Percentiles rank a stretch among this genome's conserved stretches.
These are phyloP conservation scores for Diospyros kaki DNA, from an alignment of 148 eudicot species.

Conservation along the genomic window DNA sequence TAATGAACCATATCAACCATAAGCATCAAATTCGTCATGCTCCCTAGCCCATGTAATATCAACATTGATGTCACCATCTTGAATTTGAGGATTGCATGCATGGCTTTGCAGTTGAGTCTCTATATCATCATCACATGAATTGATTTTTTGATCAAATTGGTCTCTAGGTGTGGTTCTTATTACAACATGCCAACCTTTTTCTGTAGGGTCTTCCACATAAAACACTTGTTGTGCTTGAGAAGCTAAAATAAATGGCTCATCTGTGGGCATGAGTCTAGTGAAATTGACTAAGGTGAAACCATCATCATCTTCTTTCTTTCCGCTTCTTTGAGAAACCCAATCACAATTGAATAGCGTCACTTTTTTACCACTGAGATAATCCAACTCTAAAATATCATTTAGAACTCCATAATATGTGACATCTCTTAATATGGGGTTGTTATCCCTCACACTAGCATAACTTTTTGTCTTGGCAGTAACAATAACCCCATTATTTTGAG, in stretches of 20 bases:
- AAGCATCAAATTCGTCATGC: no score
- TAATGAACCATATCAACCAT: no score
- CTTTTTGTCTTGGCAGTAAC: constrained; percentile 5
- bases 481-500: constrained; percentile 14
- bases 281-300: not conserved
- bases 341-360: constrained; percentile 14
- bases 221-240: not conserved
- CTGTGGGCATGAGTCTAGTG: not conserved
- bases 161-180: not conserved
- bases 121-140: no score
- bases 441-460: constrained; percentile 19
- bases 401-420: constrained; percentile 13
- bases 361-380: constrained; percentile 6
- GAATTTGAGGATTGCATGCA: no score
- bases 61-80: no score
- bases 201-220: not conserved
- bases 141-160: no score
- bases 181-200: not conserved
- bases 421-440: constrained; percentile 10
- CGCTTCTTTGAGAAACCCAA: not conserved
- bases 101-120: no score
- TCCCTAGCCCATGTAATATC: no score
- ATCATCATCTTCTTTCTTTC: not conserved
- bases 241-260: constrained; percentile 1
- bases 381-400: constrained; percentile 11